Evolutionary conservation across 148 eudicot species (phyloP).

Genomic region (Amaranthus hypochondriacus): DNA sequence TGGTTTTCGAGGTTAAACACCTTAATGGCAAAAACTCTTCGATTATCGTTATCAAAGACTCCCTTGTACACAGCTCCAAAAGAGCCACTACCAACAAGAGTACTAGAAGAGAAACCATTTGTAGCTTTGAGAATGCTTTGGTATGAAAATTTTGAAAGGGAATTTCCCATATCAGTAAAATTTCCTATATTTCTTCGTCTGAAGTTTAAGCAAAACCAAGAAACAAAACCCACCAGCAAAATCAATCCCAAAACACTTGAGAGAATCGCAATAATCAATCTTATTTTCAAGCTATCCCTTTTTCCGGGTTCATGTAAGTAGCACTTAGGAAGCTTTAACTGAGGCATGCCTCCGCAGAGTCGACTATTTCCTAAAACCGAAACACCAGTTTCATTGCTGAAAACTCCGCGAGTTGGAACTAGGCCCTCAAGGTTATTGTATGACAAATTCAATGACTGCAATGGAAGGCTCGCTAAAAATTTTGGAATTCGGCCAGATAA

Average conservation of each 20-base stretch:
- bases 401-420: constrained; percentile 34
- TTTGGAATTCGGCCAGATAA: constrained; percentile 39
- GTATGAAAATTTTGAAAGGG: constrained; percentile 20
- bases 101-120: constrained; percentile 21
- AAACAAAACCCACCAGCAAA: neutral
- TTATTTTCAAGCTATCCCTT: constrained; percentile 6
- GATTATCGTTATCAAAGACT: neutral
- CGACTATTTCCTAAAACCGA: constrained; percentile 32
- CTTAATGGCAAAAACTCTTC: constrained; percentile 9
- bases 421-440: constrained; percentile 38
- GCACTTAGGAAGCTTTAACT: constrained; percentile 31
- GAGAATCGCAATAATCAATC: constrained; percentile 12
- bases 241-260: constrained; percentile 11
- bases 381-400: constrained; percentile 28
- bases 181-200: neutral
- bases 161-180: neutral
- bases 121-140: constrained; percentile 26
- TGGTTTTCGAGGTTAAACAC: constrained; percentile 9
- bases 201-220: neutral
- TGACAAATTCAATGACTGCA: constrained; percentile 26
- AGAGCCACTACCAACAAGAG: constrained; percentile 21
- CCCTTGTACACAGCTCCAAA: constrained; percentile 30
- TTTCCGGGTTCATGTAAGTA: neutral
- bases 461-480: constrained; percentile 14
- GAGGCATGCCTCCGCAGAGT: constrained; percentile 38